phyloP scores from a whole-genome alignment of 306 rosid species.

The Castanospermum australe region DNA sequence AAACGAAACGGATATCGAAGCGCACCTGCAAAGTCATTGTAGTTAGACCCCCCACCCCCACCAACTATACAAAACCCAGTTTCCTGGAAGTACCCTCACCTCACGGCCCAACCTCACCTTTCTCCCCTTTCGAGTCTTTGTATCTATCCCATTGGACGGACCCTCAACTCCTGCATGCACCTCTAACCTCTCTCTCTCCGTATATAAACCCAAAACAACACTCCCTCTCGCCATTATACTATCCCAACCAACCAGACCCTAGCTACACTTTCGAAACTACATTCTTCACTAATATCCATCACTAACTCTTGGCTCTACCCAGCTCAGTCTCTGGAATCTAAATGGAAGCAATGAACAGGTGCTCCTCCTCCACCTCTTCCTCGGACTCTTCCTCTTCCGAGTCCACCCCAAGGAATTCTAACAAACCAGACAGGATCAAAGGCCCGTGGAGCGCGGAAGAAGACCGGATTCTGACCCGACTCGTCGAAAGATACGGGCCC shows the following conservation, averaged over 20 bases:
- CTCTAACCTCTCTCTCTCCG: conserved; percentile 13
- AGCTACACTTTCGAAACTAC: neutral
- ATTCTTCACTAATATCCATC: neutral
- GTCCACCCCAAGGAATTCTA: conserved; percentile 18
- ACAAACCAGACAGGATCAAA: conserved; percentile 56
- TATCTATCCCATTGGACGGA: neutral
- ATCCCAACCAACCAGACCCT: neutral
- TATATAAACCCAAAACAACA: conserved; percentile 30
- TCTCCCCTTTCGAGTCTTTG: neutral
- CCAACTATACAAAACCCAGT: conserved; percentile 46
- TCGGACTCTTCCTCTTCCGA: conserved; percentile 67
- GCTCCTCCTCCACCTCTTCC: conserved; percentile 64
- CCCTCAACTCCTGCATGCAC: conserved; percentile 51
- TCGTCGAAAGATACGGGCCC: conserved; percentile 78
- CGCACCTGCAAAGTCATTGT: conserved; percentile 23
- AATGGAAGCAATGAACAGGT: conserved; percentile 48
- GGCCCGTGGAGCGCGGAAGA: conserved; percentile 99
- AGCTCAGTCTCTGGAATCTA: too few relatives aligned
- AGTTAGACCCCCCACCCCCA: conserved; percentile 34
- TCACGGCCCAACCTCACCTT: neutral
- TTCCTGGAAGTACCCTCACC: conserved; percentile 59
- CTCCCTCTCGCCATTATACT: neutral
- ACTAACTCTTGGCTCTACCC: neutral
- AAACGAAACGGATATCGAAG: conserved; percentile 18
- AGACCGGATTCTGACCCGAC: conserved; percentile 75